Conservation (phyloP, 805 yeast species). For the Hermanozyma aechmeae region DNA sequence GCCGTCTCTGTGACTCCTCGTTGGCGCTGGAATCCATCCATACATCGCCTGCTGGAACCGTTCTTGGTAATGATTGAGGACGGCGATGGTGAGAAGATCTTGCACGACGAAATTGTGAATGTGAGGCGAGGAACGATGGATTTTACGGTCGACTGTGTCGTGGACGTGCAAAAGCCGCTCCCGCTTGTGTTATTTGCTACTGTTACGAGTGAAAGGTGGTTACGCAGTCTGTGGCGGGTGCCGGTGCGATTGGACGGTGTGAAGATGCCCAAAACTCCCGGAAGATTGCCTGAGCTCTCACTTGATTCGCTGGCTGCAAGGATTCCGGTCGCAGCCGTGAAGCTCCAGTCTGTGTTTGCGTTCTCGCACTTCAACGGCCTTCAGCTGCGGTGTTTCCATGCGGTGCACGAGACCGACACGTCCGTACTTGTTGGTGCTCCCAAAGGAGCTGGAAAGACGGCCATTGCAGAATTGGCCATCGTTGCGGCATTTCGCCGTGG, state of each 20-base stretch:
- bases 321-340: slow-evolving; percentile 40
- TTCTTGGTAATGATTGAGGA: slow-evolving; percentile 75
- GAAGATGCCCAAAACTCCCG: slow-evolving; percentile 52
- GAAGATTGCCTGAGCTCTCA: slow-evolving; percentile 52
- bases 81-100: slow-evolving; percentile 65
- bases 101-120: slow-evolving; percentile 47
- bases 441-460: slow-evolving; percentile 70
- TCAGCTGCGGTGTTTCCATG: slow-evolving; percentile 63
- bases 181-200: slow-evolving; percentile 69
- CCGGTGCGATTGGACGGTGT: slow-evolving; percentile 50
- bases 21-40: slow-evolving; percentile 66
- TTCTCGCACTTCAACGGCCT: slow-evolving; percentile 56
- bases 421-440: slow-evolving; percentile 61
- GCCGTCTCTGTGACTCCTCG: slow-evolving; percentile 59
- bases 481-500: slow-evolving; percentile 64
- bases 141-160: slow-evolving; percentile 57
- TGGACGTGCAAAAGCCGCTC: too few species aligned
- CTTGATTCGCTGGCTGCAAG: slow-evolving; percentile 34
- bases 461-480: slow-evolving; percentile 63
- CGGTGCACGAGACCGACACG: slow-evolving; percentile 48
- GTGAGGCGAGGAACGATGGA: slow-evolving; percentile 54
- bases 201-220: slow-evolving; percentile 76
- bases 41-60: slow-evolving; percentile 59
- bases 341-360: slow-evolving; percentile 35
- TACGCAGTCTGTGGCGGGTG: slow-evolving; percentile 56